Base-by-base conservation (phyloP, 1,139 yeast genomes). In the Candida sanyaensis region DNA sequence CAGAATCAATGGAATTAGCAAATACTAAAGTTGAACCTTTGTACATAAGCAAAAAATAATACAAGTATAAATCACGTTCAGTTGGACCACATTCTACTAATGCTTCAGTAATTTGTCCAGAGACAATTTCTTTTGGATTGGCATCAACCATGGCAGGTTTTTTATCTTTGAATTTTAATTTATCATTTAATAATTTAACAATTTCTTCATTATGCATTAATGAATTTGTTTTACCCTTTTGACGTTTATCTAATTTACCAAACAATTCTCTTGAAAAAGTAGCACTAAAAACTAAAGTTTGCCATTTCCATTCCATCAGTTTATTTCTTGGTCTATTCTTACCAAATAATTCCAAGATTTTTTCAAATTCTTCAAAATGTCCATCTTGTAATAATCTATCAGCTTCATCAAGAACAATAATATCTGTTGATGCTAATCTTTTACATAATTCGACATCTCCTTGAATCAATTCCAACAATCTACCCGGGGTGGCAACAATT, bases 321-420 rank as follows among this genome's bases (percentile, higher is more conserved):
- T 48, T 56, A 29, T 55, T 55, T 55, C 65, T 60, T 47, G 71
- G 62, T 61, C 73, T 64, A 58, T 59, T 58, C 54, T 69, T 77
- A 56, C 63, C 56, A 52, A 87, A 65, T n/a, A 83, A 60, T 48
- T 86, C 89, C 50, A 93, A 69, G 44, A 90, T 87, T 60, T 88
- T 86, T 56, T 86, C 96, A 57, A 95, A 81, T 63, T 95, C 99
- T 50, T 89, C 96, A 62, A 93, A 93, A 68, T 92, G 98, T 2
- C 99, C 98, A 60, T 92, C 96, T 68, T 93, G 97, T 47, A 95
- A 76, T 54, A 93, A 74, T 64, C 99, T 77, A 70, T 93, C 99
- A n/a, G 99, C 99, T 66, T 95, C 99, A 72, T 95, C 99, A 38
- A 92, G 75, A 0, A 92, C 96, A 8, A 93, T 63, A 5, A 84